Conservation (phyloP, 2,329 filamentous ascomycete species). For the Fusarium odoratissimum region DNA sequence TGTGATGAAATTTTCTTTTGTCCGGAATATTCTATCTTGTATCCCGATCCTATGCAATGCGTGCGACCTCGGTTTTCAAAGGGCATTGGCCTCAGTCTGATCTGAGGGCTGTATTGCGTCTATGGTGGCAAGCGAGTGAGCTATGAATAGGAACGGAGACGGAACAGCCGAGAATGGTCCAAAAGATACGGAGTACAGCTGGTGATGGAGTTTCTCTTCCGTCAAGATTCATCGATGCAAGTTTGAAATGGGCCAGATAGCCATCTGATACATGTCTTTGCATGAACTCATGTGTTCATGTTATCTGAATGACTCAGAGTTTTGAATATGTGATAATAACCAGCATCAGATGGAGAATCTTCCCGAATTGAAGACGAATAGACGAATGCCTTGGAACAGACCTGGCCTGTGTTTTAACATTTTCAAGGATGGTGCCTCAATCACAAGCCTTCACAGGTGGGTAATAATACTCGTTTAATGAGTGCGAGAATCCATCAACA, state of each 20-base stretch:
- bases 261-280: conserved; percentile 14
- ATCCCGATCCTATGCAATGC: conserved; percentile 1
- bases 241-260: neutral
- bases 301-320: conserved; percentile 8
- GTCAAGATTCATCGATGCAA: neutral
- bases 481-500: conserved; percentile 13
- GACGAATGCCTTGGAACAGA: conserved; percentile 23
- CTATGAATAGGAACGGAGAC: conserved; percentile 37
- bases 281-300: conserved; percentile 35
- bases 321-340: conserved; percentile 15
- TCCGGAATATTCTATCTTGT: neutral
- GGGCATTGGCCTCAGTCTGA: conserved; percentile 13
- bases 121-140: conserved; percentile 25
- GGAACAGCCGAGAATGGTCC: conserved; percentile 22
- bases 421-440: conserved; percentile 13
- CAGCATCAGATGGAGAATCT: conserved; percentile 12
- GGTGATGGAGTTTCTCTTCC: neutral
- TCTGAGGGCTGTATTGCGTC: conserved; percentile 30
- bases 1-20: neutral
- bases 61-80: conserved; percentile 10
- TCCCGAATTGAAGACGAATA: neutral
- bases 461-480: conserved; percentile 32
- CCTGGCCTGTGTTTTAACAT: conserved; percentile 17
- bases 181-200: neutral
- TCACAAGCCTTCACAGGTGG: conserved; percentile 17